Conservation (phyloP, 1,139 yeast genomes). For the Candida albicans region DNA sequence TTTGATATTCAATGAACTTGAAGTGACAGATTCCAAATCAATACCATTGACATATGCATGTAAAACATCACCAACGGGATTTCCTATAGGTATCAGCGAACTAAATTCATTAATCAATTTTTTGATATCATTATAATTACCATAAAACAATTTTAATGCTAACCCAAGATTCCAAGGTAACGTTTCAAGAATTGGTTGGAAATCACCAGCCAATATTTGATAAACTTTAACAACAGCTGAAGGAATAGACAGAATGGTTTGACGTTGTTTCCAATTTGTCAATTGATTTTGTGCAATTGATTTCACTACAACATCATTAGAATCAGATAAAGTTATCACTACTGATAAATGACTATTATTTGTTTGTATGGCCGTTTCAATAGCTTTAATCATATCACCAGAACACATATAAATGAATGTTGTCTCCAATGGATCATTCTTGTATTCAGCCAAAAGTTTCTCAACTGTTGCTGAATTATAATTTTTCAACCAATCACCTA, state of each 20-base stretch:
- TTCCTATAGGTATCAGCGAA: constrained; percentile 11
- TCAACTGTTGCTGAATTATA: constrained; percentile 23
- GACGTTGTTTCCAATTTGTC: constrained; percentile 58
- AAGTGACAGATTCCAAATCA: constrained; percentile 5
- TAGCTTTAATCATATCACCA: constrained; percentile 63
- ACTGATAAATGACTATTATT: constrained; percentile 70
- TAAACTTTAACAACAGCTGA: constrained; percentile 55
- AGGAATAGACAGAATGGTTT: constrained; percentile 49
- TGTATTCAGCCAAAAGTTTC: constrained; percentile 16
- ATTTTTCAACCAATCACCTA: constrained; percentile 42
- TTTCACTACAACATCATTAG: constrained; percentile 60
- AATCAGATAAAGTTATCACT: constrained; percentile 67
- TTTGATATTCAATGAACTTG: constrained; percentile 25
- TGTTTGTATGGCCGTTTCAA: constrained; percentile 55
- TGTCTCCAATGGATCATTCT: constrained; percentile 43
- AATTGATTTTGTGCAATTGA: constrained; percentile 61
- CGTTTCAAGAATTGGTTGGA: constrained; percentile 38
- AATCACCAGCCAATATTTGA: constrained; percentile 63
- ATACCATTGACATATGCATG: constrained; percentile 17
- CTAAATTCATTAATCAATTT: constrained; percentile 30
- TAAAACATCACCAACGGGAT: constrained; percentile 25
- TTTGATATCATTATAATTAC: constrained; percentile 47
- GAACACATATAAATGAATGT: constrained; percentile 55
- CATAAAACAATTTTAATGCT: constrained; percentile 62
- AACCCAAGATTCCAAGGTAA: constrained; percentile 70